Evolutionary conservation across 2,329 filamentous ascomycete genomes (phyloP), one percentile per base, ranked within the genome.

Genomic region (Botrytis fragariae): DNA sequence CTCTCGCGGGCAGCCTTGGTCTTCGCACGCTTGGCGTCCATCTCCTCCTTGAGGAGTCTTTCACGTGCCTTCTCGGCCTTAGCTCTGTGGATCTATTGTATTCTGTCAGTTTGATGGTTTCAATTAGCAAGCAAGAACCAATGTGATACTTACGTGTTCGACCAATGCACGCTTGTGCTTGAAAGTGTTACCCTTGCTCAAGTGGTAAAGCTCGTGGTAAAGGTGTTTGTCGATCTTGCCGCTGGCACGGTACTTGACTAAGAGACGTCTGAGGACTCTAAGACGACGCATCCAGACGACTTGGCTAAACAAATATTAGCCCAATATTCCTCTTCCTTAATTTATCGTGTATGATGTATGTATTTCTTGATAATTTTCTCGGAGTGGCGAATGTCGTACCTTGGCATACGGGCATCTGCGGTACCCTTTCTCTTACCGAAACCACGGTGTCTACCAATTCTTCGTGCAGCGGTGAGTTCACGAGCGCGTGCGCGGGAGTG

Each of bases 381-480:
- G 29, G 60, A 60, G 68, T 64, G 72, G 72, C 60, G 65, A 63
- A 68, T 57, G 61, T 61, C 92, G 85, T 93, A 96, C 93, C 91
- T 92, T 84, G 95, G 95, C 96, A 99, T 99, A 92, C 96, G 94
- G 85, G 96, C 95, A 85, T 99, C 95, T 85, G 93, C 93, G 83
- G 97, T 98, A 98, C 96, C 97, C 95, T 99, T 99, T 87, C 96
- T 94, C 94, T 99, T 99, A 93, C 96, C 96, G 89, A 97, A 97
- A 85, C 96, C 96, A 87, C 96, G 93, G 91, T 99, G 96, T 87
- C 96, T 91, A 84, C 96, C 96, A 84, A 97, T 95, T 84, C 95
- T 90, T 87, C 96, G 92, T 85, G 96, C 93, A 79, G 93, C 93
- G 86, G 93, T 97, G 85, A 99, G 90, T 87, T 96, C 95, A 83